Evolutionary conservation across 2,329 filamentous ascomycete genomes (phyloP), one percentile per base, ranked within the genome.

Genomic region (Pseudogymnoascus sp.): DNA sequence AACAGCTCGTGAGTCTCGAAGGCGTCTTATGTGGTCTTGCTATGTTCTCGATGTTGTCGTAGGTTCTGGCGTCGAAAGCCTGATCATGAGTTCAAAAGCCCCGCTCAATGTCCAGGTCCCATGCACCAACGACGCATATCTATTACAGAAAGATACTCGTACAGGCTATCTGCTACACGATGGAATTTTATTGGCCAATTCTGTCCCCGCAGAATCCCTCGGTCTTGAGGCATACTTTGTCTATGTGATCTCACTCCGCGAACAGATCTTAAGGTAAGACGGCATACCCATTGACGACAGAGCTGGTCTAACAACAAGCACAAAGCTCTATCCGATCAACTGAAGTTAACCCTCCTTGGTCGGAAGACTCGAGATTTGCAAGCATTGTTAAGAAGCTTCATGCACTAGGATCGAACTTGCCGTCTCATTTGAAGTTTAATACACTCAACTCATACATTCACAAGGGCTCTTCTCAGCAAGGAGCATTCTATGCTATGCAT

Each of bases 401-500:
- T 22, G 36, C 47, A 2, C 64, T 66, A 30, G 60, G 65, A 22
- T 39, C 59, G n/a, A 64, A 65, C 37, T 58, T 70, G 7, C 68
- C 67, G 4, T 61, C 64, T 57, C 61, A 64, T 22, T 67, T 69
- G 43, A 58, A 62, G 9, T 47, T 70, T 14, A 65, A 59, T 11
- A 65, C 69, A 28, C 30, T 64, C 8, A 68, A 67, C 25, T 62
- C 64, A 28, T 66, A 67, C 41, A 61, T 65, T 30, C 64, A 66
- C 43, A 64, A 66, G 61, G 64, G 66, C 9, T 37, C 60, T 9
- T 64, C 64, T 15, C 62, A 65, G 11, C 37, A 66, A 8, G 67
- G 67, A 12, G 65, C 64, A n/a, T 64, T 69, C 12, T 69, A 68
- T 35, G 61, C 65, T 12, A 61, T 70, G 8, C 67, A 70, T 58